Evolutionary conservation across 768 basidiomycete species (phyloP).

Genomic region (Cystobasidium onofrii): DNA sequence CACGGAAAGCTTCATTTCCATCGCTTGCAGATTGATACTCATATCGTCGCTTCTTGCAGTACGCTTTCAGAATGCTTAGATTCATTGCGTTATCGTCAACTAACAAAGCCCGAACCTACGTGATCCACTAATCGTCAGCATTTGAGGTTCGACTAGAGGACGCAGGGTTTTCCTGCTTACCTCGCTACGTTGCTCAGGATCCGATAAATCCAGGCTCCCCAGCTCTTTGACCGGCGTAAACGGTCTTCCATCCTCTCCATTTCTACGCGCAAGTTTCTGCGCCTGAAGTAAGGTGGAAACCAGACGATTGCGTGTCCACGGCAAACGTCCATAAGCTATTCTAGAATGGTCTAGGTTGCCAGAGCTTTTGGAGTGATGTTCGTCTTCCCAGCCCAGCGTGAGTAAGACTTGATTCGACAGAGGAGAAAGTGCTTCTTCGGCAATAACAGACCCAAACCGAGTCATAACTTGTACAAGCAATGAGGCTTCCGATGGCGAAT

Average conservation of each 20-base stretch:
- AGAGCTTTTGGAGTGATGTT: background rate
- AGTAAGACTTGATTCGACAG: background rate
- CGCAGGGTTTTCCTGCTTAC: background rate
- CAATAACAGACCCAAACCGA: background rate
- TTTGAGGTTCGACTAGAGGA: too few species aligned
- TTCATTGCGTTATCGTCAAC: conserved; percentile 24
- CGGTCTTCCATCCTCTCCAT: background rate
- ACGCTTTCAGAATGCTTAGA: conserved; percentile 6
- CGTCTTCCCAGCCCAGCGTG: background rate
- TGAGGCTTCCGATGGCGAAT: background rate
- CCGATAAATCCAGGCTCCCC: background rate
- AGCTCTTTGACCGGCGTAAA: background rate
- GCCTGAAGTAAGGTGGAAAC: background rate
- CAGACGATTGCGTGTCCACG: background rate
- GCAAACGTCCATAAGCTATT: background rate
- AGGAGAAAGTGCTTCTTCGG: background rate
- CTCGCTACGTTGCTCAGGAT: background rate
- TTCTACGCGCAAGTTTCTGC: background rate
- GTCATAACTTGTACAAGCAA: background rate
- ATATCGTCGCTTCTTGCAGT: conserved; percentile 8
- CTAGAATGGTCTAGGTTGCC: background rate
- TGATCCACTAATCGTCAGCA: background rate
- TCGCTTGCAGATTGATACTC: background rate
- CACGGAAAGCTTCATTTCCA: conserved; percentile 5
- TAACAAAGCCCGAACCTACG: background rate